Percentiles rank a stretch among this genome's conserved stretches.
These are phyloP conservation scores for Hanseniaspora meyeri DNA, from an alignment of 805 yeast species.

Conservation along the genomic window DNA sequence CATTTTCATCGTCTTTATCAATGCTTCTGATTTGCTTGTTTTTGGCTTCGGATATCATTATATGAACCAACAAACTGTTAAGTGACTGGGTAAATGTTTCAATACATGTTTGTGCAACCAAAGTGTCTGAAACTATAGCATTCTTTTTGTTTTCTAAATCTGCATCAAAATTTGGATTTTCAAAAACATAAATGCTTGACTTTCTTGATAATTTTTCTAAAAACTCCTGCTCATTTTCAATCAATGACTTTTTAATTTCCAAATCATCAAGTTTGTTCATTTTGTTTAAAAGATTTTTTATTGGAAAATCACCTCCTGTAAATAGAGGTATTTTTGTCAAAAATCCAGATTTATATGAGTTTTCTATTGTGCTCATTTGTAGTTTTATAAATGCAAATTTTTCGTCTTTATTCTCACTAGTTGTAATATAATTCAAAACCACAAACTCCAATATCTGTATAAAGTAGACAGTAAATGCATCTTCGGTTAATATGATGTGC, in stretches of 20 bases:
- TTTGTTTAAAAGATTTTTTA: constrained; percentile 15
- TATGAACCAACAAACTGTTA: neutral
- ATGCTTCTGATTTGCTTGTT: constrained; percentile 19
- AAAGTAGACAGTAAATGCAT: neutral
- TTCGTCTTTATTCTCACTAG: constrained; percentile 1
- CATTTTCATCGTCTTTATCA: constrained; percentile 19
- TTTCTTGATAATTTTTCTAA: neutral
- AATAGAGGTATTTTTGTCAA: neutral
- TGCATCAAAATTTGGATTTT: neutral
- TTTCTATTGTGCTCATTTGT: neutral
- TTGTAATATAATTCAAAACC: neutral
- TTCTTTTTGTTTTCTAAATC: neutral
- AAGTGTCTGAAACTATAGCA: neutral
- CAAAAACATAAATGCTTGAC: too few relatives aligned
- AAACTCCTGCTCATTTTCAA: neutral
- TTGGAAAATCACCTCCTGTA: constrained; percentile 8
- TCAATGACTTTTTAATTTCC: neutral
- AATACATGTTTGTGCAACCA: neutral
- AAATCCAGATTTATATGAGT: neutral
- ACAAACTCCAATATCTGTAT: constrained; percentile 2
- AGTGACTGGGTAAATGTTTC: neutral
- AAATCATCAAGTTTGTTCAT: constrained; percentile 10
- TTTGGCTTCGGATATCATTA: constrained; percentile 22
- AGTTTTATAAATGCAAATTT: constrained; percentile 7
- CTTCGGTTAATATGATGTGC: neutral